Evolutionary conservation across 768 basidiomycete genomes (phyloP).

Genomic region (Phanerodontia chrysosporium): DNA sequence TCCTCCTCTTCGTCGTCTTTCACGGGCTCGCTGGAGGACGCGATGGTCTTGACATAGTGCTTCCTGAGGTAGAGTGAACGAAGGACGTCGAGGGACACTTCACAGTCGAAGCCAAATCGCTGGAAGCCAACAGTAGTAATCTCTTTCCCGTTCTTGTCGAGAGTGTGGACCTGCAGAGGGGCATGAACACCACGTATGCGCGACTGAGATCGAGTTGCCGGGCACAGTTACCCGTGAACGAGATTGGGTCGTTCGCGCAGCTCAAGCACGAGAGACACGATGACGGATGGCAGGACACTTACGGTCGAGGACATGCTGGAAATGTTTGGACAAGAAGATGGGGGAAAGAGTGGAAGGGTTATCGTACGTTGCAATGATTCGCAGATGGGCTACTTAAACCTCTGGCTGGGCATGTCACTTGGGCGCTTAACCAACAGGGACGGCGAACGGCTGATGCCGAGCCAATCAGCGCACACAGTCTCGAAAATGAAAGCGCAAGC

Average conservation of each 20-base stretch:
- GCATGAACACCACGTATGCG: slow-evolving; percentile 10
- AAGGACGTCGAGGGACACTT: slow-evolving; percentile 73
- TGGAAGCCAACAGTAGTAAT: slow-evolving; percentile 79
- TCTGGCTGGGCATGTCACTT: background rate
- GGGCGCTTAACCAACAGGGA: slow-evolving; percentile 1
- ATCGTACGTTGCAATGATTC: background rate
- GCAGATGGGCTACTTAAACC: background rate
- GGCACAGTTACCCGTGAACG: background rate
- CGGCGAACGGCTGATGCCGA: background rate
- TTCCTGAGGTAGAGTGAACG: slow-evolving; percentile 86
- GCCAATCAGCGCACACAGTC: background rate
- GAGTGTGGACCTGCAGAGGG: slow-evolving; percentile 47
- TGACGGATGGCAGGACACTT: background rate
- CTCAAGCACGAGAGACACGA: background rate
- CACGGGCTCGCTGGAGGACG: slow-evolving; percentile 18
- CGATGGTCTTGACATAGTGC: slow-evolving; percentile 58
- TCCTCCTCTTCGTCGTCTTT: slow-evolving; percentile 33
- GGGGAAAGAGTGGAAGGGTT: slow-evolving; percentile 1
- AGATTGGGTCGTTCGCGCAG: background rate
- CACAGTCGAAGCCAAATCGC: slow-evolving; percentile 87
- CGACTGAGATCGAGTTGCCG: background rate
- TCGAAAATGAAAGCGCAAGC: background rate
- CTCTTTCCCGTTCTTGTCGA: slow-evolving; percentile 72
- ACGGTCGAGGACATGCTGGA: slow-evolving; percentile 1
- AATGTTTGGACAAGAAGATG: background rate